Evolutionary conservation across 306 rosid species (phyloP).

Genomic region (Quercus bicolor): DNA sequence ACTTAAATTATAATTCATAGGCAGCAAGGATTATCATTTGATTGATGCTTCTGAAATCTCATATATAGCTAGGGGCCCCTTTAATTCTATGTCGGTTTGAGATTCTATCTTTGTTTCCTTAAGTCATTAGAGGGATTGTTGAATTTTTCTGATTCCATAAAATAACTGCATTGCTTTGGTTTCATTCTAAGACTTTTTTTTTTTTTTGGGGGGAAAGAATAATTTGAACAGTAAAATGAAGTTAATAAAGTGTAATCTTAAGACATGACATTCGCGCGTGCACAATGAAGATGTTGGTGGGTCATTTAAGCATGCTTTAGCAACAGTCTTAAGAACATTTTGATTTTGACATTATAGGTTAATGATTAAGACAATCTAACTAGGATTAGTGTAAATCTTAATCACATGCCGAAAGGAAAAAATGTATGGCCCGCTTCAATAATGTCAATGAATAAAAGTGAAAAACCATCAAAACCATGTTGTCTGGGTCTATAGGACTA

Average conservation of each 20-base stretch:
- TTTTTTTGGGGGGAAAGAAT: slow-evolving; percentile 21
- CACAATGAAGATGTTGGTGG: slow-evolving; percentile 50
- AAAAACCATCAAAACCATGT: neutral
- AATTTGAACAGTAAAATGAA: slow-evolving; percentile 29
- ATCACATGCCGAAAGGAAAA: slow-evolving; percentile 38
- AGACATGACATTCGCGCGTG: slow-evolving; percentile 68
- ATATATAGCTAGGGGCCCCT: no score
- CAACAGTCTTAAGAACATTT: slow-evolving; percentile 43
- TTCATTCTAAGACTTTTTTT: slow-evolving; percentile 24
- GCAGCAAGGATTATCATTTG: neutral
- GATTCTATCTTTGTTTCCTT: no score
- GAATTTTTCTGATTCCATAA: slow-evolving; percentile 4
- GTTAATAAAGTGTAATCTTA: slow-evolving; percentile 41
- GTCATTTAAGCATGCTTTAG: slow-evolving; percentile 53
- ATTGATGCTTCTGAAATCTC: neutral
- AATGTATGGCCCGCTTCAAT: slow-evolving; percentile 26
- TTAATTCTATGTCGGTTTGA: no score
- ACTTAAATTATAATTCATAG: neutral
- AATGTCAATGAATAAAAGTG: neutral
- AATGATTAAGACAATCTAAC: slow-evolving; percentile 37
- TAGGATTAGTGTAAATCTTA: slow-evolving; percentile 33
- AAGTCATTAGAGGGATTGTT: slow-evolving; percentile 1
- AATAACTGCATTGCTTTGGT: slow-evolving; percentile 40
- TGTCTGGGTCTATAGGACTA: slow-evolving; percentile 17
- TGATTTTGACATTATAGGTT: slow-evolving; percentile 54